phyloP scores from a whole-genome alignment of 2,329 filamentous ascomycete genomes.

The Cucurbitaria berberidis region DNA sequence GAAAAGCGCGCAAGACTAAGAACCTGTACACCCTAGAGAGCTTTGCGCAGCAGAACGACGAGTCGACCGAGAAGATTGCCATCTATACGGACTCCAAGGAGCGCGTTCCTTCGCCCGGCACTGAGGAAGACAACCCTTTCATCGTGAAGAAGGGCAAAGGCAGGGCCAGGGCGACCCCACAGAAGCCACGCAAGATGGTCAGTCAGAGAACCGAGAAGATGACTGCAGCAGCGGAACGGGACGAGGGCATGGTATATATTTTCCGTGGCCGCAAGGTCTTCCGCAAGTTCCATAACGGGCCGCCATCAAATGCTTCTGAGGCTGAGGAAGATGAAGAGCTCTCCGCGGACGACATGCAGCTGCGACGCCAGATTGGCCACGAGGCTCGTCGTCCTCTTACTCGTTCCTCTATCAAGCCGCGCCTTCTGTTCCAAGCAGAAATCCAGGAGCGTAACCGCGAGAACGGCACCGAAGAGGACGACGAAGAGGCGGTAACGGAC shows the following conservation, averaged over 20 bases:
- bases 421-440: conserved; percentile 69
- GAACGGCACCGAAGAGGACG: conserved; percentile 54
- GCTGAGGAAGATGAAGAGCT: conserved; percentile 37
- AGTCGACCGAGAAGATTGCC: conserved; percentile 65
- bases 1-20: conserved; percentile 63
- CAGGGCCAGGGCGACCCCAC: conserved; percentile 56
- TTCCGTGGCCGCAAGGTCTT: conserved; percentile 84
- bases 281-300: conserved; percentile 65
- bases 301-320: conserved; percentile 42
- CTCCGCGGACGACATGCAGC: conserved; percentile 49
- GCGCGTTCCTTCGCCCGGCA: conserved; percentile 69
- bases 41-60: conserved; percentile 57
- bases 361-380: conserved; percentile 45
- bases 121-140: conserved; percentile 75
- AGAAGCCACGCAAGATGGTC: conserved; percentile 54
- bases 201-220: conserved; percentile 66
- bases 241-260: conserved; percentile 75
- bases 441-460: conserved; percentile 53
- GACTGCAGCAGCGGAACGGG: conserved; percentile 67
- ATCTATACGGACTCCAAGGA: conserved; percentile 85
- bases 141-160: conserved; percentile 58
- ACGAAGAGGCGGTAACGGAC: conserved; percentile 65
- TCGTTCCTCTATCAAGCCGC: conserved; percentile 73
- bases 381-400: conserved; percentile 61
- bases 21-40: conserved; percentile 52